These are phyloP conservation scores for Calvatia gigantea DNA, from an alignment of 768 basidiomycete genomes.

Conservation along the genomic window DNA sequence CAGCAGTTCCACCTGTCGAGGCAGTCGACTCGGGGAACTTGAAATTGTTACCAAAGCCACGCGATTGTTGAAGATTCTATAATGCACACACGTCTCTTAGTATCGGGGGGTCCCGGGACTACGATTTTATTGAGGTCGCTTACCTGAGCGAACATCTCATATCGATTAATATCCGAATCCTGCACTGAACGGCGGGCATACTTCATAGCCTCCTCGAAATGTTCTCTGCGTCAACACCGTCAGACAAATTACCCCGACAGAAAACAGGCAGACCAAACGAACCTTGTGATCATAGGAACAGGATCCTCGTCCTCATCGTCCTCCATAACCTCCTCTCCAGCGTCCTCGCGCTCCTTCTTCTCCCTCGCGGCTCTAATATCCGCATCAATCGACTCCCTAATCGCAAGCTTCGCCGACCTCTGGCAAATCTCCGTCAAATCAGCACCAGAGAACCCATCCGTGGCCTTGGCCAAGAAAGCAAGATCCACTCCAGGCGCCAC, in stretches of 20 bases:
- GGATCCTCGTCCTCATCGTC: slow-evolving; percentile 85
- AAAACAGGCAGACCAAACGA: slow-evolving; percentile 18
- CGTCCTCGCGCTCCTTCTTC: slow-evolving; percentile 77
- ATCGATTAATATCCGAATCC: slow-evolving; percentile 93
- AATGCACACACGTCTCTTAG: slow-evolving; percentile 13
- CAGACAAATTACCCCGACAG: slow-evolving; percentile 5
- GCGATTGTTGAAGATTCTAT: slow-evolving; percentile 88
- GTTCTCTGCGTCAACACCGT: slow-evolving; percentile 49
- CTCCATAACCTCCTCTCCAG: slow-evolving; percentile 68
- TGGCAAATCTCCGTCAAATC: slow-evolving; percentile 99
- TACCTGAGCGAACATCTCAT: slow-evolving; percentile 97
- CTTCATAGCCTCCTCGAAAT: slow-evolving; percentile 99
- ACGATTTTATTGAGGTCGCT: too few relatives aligned
- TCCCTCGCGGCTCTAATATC: slow-evolving; percentile 82
- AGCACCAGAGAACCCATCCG: slow-evolving; percentile 98
- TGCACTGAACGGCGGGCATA: slow-evolving; percentile 96
- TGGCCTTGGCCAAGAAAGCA: slow-evolving; percentile 81
- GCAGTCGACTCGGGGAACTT: slow-evolving; percentile 88
- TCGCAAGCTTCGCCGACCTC: slow-evolving; percentile 94
- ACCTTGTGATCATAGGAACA: slow-evolving; percentile 84
- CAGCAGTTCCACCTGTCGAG: slow-evolving; percentile 36
- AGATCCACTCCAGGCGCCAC: slow-evolving; percentile 82
- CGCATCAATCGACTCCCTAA: slow-evolving; percentile 90
- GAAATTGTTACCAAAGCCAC: slow-evolving; percentile 93
- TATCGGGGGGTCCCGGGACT: slow-evolving; percentile 1